Base-by-base conservation (phyloP, 495 filamentous ascomycete genomes). In the Penicillium longicatenatum region DNA sequence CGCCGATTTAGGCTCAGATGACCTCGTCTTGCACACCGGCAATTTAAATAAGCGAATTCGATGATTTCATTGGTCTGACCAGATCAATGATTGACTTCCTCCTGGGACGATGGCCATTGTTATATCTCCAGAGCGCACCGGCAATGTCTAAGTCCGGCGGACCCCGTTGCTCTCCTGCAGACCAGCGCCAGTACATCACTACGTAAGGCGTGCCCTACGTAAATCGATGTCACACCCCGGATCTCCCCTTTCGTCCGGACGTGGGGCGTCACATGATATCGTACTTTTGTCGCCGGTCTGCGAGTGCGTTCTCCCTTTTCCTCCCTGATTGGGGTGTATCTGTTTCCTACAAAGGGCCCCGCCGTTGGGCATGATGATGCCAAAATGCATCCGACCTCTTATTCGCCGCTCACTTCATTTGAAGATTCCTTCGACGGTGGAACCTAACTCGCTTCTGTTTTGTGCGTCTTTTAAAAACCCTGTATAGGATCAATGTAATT, bases 191-290 rank as follows among this genome's bases (percentile, higher is more conserved):
- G 41, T 10, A 20, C 26, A 26, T 26, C 26, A 26, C 26, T 26
- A 26, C 26, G 26, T 26, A 26, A 26, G 26, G 26, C 26, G 26
- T n/a, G n/a, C n/a, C n/a, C n/a, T n/a, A n/a, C n/a, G n/a, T n/a
- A n/a, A n/a, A n/a, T n/a, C n/a, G 6, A 26, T 26, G 26, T 26
- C 31, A 35, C 37, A 20, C 60, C 57, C 61, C 56, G 56, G 52
- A 63, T 63, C 45, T 61, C 52, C 60, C 60, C 42, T 46, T 53
- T 46, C 24, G 39, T 35, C 52, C 39, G 42, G 44, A n/a, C 26
- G 26, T 31, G 20, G 48, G 48, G 48, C 26, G 10, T 39, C 37
- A 39, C 37, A 39, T 39, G 37, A 39, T 45, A 26, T 17, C 41
- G 42, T 45, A 45, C 42, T 45, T 45, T 45, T 22, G 19, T 44